Evolutionary conservation across 2,329 filamentous ascomycete genomes (phyloP), one percentile per base, ranked within the genome.

Genomic region (Penicillium sumatraense): DNA sequence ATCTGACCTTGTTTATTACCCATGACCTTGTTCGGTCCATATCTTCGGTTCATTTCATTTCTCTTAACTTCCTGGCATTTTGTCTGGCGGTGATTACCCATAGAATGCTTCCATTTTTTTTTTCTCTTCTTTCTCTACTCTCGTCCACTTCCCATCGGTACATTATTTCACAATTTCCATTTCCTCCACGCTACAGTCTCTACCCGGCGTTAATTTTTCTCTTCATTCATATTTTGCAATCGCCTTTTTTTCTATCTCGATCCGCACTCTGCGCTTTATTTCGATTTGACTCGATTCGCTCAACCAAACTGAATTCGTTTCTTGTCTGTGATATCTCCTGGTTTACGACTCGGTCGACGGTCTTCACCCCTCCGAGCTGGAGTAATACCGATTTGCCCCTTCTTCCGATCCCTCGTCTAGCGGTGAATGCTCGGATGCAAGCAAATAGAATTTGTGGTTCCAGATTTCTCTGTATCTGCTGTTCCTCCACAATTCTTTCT

Each of bases 21-120:
- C 61, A 66, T 56, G 61, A 60, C 55, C 27, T 21, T 52, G 52
- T 55, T 64, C 64, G 66, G 72, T 71, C 68, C 64, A 70, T 70
- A 71, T 74, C 72, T 69, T 70, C 69, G 68, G 64, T 65, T 65
- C 58, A 65, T 66, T 54, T 58, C 60, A 61, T 60, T 63, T 63
- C 51, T 55, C 57, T 68, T 57, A 10, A 62, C 64, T 69, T 59
- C 58, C 63, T 58, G 68, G 74, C 76, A 72, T 72, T 72, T 70
- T 50, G 54, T 67, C 68, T 68, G 64, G 69, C 68, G 65, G 65
- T 68, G 69, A 65, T 66, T 69, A 67, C 66, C 67, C 61, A 74
- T 75, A 75, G 72, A 75, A 66, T 67, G 65, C 44, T 65, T 68
- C 65, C n/a, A 31, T 31, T 57, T 61, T 63, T 67, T 61, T 59